Evolutionary conservation across 2,329 filamentous ascomycete species (phyloP), one percentile per base, ranked within the genome.

Genomic region (Colletotrichum falcatum): DNA sequence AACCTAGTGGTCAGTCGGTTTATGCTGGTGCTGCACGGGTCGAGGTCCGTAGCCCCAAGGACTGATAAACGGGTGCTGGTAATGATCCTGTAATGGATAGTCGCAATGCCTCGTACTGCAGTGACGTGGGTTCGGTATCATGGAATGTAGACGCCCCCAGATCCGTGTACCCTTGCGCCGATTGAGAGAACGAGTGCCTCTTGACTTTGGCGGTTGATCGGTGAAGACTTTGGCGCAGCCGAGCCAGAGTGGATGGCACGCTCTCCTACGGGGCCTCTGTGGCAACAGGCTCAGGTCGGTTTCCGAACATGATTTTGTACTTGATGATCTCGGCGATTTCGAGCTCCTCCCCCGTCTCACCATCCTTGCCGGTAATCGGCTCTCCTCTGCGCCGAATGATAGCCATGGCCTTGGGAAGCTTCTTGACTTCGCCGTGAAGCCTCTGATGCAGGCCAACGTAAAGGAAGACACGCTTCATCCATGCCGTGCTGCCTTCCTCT

Each of bases 401-500:
- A 5, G 92, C 96, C 74, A 98, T 78, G 3, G 95, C 91, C 77
- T 89, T 92, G 7, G 88, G 87, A 60, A 98, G 82, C 81, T 94
- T 97, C 85, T 94, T 97, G 59, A 97, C 90, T 80, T 98, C 94
- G 4, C 96, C 96, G 1, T 90, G 93, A 78, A 98, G 87, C 71
- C 95, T 88, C 82, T 98, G 96, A 79, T 98, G 92, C 77, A 91
- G 89, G 7, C 95, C 96, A 5, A 98, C 88, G 78, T 95, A 97
- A 59, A 98, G 83, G 77, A 97, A 93, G 35, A 95, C 94, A 44
- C 89, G 87, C 81, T 94, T 97, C 93, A 95, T 97, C 95, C 95
- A 98, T 12, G 87, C 88, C 0, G 89, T 91, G 75, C 89, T 87
- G 20, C 83, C 84, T 0, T 79, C 75, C 55, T 84, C 83, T 65